Percentiles rank a stretch among this genome's conserved stretches.
Conservation (phyloP, 1,284 basidiomycete species). For the Trichosporon coremiiforme region DNA sequence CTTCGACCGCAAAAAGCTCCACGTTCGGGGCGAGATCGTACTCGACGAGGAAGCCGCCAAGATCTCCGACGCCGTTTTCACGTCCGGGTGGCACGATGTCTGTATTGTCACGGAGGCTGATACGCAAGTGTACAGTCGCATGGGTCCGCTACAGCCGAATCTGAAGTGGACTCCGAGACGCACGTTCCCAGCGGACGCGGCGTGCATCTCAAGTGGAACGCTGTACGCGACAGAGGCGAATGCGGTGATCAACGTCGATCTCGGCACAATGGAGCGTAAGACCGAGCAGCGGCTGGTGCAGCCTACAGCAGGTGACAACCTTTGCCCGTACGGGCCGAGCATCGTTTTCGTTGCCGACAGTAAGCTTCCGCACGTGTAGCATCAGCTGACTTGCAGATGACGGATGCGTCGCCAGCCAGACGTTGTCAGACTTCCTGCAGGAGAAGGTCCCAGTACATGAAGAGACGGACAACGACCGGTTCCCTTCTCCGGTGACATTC, state of each 20-base stretch:
- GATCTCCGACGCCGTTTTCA: conserved; percentile 30
- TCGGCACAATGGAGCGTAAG: conserved; percentile 21
- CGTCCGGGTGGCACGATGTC: conserved; percentile 32
- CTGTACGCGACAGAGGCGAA: conserved; percentile 15
- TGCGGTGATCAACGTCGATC: conserved; percentile 21
- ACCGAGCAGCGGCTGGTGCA: conserved; percentile 6
- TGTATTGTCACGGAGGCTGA: conserved; percentile 27
- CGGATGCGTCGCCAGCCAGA: conserved; percentile 28
- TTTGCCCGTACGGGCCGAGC: conserved; percentile 29
- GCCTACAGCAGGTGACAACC: conserved; percentile 16
- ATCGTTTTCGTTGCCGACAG: conserved; percentile 25
- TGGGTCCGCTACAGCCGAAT: conserved; percentile 3
- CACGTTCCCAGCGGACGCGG: conserved; percentile 20
- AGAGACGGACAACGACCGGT: conserved; percentile 32
- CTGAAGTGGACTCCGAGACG: neutral
- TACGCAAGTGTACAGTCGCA: conserved; percentile 23
- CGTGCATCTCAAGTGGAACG: conserved; percentile 13
- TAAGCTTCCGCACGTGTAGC: neutral
- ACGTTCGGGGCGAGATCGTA: conserved; percentile 34
- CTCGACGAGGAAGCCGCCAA: neutral
- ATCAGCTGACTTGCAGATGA: conserved; percentile 6
- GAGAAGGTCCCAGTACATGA: neutral
- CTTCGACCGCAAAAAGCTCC: conserved; percentile 40
- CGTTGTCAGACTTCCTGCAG: conserved; percentile 30
- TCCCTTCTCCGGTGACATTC: conserved; percentile 43